These are phyloP conservation scores for Musa itinerans DNA, from an alignment of 176 grass and related monocot genomes.

Conservation along the genomic window DNA sequence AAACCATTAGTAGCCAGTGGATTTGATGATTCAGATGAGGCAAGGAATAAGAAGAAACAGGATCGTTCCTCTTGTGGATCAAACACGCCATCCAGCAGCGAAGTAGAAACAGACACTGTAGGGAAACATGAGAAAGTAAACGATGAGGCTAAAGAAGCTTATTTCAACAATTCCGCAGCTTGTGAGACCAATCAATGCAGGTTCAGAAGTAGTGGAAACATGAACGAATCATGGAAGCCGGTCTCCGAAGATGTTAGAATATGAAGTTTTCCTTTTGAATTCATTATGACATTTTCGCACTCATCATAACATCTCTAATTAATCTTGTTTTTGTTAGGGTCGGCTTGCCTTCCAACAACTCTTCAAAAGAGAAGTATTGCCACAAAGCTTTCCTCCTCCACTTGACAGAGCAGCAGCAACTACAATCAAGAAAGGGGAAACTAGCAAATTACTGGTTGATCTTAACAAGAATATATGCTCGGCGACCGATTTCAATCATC, in stretches of 20 bases:
- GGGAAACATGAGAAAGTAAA: constrained; percentile 37
- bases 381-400: constrained; percentile 80
- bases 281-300: constrained; percentile 31
- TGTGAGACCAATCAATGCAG: constrained; percentile 52
- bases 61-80: constrained; percentile 96
- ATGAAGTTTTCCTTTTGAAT: constrained; percentile 21
- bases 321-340: constrained; percentile 60
- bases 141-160: constrained; percentile 37
- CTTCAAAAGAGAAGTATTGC: constrained; percentile 77
- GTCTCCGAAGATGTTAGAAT: constrained; percentile 88
- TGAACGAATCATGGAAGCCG: constrained; percentile 72
- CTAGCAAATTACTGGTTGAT: constrained; percentile 34
- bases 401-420: constrained; percentile 29
- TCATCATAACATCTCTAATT: constrained; percentile 51
- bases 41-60: constrained; percentile 52
- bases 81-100: constrained; percentile 80
- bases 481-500: constrained; percentile 8
- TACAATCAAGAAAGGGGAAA: constrained; percentile 27
- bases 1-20: constrained; percentile 26
- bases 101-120: constrained; percentile 49
- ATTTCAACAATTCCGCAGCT: constrained; percentile 47
- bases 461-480: constrained; percentile 38
- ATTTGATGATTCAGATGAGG: constrained; percentile 30
- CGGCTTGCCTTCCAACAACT: constrained; percentile 85
- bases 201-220: constrained; percentile 65